Conservation (phyloP, 2,329 filamentous ascomycete species). For the Nigrospora sphaerica region DNA sequence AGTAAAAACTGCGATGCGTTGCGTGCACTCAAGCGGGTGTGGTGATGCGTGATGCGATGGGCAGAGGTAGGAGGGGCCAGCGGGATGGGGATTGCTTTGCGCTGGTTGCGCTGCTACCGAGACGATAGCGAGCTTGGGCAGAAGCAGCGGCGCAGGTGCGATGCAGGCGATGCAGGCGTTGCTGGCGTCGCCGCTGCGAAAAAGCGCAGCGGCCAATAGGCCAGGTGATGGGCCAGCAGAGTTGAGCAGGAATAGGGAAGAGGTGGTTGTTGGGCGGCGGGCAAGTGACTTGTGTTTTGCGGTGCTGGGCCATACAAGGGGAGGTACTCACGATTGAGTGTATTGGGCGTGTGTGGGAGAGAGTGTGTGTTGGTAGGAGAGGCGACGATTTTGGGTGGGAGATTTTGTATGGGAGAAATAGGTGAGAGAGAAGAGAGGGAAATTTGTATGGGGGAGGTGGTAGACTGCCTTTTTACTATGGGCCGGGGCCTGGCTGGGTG, state of each 20-base stretch:
- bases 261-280: neutral
- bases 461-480: constrained; percentile 59
- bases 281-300: constrained; percentile 33
- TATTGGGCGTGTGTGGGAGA: constrained; percentile 30
- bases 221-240: too few species aligned
- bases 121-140: too few species aligned
- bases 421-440: constrained; percentile 54
- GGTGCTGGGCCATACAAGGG: constrained; percentile 26
- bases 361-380: constrained; percentile 25
- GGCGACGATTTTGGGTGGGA: constrained; percentile 41
- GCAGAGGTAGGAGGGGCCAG: neutral
- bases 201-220: neutral
- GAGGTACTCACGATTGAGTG: constrained; percentile 47
- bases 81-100: too few species aligned
- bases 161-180: too few species aligned
- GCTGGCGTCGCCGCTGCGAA: too few species aligned
- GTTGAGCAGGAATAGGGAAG: too few species aligned
- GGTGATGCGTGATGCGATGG: neutral
- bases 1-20: constrained; percentile 8
- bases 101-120: too few species aligned
- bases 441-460: constrained; percentile 46
- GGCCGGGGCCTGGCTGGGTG: constrained; percentile 46
- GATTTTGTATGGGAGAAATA: constrained; percentile 50
- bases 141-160: too few species aligned
- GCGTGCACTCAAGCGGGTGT: neutral